Conservation (phyloP, 371 early-diverging fungal genomes). For the Spiromyces aspiralis region DNA sequence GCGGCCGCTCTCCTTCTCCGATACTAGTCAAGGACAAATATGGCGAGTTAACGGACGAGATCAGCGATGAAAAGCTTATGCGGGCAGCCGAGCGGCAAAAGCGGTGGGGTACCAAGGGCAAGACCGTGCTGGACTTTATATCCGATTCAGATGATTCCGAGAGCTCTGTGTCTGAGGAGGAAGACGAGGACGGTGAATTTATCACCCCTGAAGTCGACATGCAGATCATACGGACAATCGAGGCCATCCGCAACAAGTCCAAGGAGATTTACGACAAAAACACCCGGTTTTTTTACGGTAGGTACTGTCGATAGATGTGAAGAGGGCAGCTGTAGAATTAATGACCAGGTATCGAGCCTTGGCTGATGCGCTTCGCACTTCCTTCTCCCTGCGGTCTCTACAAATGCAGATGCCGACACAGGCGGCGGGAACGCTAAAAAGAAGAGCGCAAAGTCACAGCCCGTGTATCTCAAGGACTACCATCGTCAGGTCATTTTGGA, state of each 20-base stretch:
- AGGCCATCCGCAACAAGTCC: conserved; percentile 56
- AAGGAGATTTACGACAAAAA: conserved; percentile 65
- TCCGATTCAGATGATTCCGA: conserved; percentile 30
- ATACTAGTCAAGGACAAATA: conserved; percentile 38
- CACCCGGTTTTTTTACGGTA: conserved; percentile 43
- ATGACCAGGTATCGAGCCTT: too few species aligned
- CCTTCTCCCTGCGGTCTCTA: too few species aligned
- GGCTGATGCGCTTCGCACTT: too few species aligned
- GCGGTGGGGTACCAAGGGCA: conserved; percentile 26
- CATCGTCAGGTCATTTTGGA: conserved; percentile 55
- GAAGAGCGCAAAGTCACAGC: conserved; percentile 32
- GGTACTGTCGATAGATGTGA: too few species aligned
- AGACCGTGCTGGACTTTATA: conserved; percentile 16
- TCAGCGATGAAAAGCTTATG: conserved; percentile 17
- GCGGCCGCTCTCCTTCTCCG: too few species aligned
- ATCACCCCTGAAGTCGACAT: conserved; percentile 79
- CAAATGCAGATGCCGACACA: too few species aligned
- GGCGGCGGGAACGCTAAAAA: too few species aligned
- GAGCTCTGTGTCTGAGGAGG: conserved; percentile 36
- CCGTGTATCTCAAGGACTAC: conserved; percentile 56
- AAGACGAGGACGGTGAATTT: conserved; percentile 76
- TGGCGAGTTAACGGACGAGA: conserved; percentile 14
- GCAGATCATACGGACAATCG: conserved; percentile 81
- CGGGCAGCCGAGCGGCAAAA: conserved; percentile 28
- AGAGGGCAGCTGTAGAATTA: too few species aligned